Base-by-base conservation (phyloP, 305 asterid species). In the Caryopteris hybrid region DNA sequence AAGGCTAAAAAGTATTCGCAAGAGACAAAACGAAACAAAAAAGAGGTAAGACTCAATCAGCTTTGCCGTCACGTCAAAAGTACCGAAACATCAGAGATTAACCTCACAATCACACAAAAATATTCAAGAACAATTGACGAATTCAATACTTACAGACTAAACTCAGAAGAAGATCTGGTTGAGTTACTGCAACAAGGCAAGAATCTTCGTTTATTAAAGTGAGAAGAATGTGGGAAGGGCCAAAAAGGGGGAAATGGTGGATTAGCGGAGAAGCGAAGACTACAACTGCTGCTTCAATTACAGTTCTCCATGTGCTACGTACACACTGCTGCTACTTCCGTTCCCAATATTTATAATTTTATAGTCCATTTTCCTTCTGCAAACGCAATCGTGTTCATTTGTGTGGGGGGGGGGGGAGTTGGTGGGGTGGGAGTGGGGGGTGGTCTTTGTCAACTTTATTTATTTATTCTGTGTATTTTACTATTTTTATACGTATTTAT, bases 251-350 rank as follows among this genome's bases (percentile, higher is more conserved):
- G 14, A 12, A 54, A 33, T 8, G 27, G 47, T 17, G 50, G 73
- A 42, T 74, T 74, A 20, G 78, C 71, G 71, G 52, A 62, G 71
- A 68, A 68, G 71, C 17, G 61, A 67, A 61, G 74, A 6, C n/a
- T 50, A 47, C 1, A 67, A 54, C 45, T 55, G 51, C 17, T 45
- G 52, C 53, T 65, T 27, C 43, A 46, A 3, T 50, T 14, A 38
- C 25, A 67, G n/a, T 67, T 17, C 16, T 31, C 43, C 22, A 43
- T 16, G 45, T 50, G 27, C 25, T 41, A 50, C 54, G 12, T 14
- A 5, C n/a, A 60, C 52, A 7, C 50, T 33, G 25, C 53, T 43
- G 66, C 48, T 36, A 14, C 17, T 41, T 39, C 18, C 42, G n/a
- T n/a, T 46, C 34, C 34, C 4, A 29, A 4, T 3, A 29, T 29